Evolutionary conservation across 495 filamentous ascomycete genomes (phyloP).

Genomic region (Oidiodendron maius): DNA sequence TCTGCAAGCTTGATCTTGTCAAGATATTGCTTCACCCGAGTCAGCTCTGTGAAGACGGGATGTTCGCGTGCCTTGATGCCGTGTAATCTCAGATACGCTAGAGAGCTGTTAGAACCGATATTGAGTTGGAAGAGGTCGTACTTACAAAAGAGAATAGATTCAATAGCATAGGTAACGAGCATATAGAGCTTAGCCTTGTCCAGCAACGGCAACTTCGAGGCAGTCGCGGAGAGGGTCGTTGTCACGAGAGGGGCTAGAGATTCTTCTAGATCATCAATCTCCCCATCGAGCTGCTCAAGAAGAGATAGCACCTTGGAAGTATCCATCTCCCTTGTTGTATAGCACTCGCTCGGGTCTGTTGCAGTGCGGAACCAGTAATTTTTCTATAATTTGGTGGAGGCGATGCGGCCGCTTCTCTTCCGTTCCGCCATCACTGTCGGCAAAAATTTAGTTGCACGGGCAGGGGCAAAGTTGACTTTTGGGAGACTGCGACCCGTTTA

Average conservation of each 20-base stretch:
- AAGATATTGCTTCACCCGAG: slow-evolving; percentile 82
- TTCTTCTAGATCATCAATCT: slow-evolving; percentile 73
- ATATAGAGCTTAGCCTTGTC: slow-evolving; percentile 93
- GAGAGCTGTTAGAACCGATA: slow-evolving; percentile 22
- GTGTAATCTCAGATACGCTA: slow-evolving; percentile 75
- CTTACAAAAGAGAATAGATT: slow-evolving; percentile 88
- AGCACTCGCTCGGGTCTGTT: no score
- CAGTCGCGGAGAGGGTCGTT: slow-evolving; percentile 54
- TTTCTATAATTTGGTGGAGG: no score
- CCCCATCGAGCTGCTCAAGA: slow-evolving; percentile 66
- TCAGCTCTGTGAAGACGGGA: slow-evolving; percentile 76
- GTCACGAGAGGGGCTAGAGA: slow-evolving; percentile 61
- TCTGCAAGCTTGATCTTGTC: slow-evolving; percentile 75
- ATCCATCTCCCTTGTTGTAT: slow-evolving; percentile 21
- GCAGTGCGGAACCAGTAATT: not conserved
- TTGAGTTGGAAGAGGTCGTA: not conserved
- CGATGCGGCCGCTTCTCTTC: not conserved
- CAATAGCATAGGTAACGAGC: slow-evolving; percentile 75
- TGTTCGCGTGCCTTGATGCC: slow-evolving; percentile 77
- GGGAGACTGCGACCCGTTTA: no score
- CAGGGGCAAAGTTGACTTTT: no score
- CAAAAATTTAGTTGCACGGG: no score
- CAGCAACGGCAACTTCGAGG: slow-evolving; percentile 77
- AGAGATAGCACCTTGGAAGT: slow-evolving; percentile 28
- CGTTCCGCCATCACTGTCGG: no score